Conservation (phyloP, 768 basidiomycete species). For the Tulasnella sp. region DNA sequence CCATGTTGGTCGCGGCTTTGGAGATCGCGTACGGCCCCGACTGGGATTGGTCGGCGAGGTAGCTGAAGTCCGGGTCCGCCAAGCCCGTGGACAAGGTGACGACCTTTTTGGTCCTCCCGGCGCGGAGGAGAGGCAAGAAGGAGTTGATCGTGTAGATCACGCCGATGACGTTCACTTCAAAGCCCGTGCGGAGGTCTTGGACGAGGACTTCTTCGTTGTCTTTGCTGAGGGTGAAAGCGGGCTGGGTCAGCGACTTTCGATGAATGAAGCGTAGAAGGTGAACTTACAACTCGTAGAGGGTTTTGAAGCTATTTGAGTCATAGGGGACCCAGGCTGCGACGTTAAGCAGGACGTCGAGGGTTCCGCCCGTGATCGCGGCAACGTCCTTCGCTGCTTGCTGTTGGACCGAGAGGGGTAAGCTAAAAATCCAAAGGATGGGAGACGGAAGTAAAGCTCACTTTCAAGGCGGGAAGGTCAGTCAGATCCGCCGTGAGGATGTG, state of each 20-base stretch:
- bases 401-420: not conserved
- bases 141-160: constrained; percentile 14
- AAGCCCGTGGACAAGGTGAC: constrained; percentile 4
- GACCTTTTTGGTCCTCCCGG: constrained; percentile 12
- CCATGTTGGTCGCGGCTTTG: constrained; percentile 3
- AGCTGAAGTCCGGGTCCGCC: constrained; percentile 6
- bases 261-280: too few relatives aligned
- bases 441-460: constrained; percentile 18
- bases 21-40: constrained; percentile 3
- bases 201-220: not conserved
- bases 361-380: constrained; percentile 6
- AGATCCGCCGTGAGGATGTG: constrained; percentile 31
- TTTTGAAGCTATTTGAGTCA: not conserved
- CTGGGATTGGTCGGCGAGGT: not conserved
- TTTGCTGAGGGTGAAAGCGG: not conserved
- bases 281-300: constrained; percentile 1
- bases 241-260: not conserved
- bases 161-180: constrained; percentile 19
- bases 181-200: constrained; percentile 16
- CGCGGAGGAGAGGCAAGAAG: constrained; percentile 18
- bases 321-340: constrained; percentile 2
- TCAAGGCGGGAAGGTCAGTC: constrained; percentile 22
- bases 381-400: constrained; percentile 15
- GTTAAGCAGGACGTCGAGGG: constrained; percentile 13
- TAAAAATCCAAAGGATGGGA: too few relatives aligned